Evolutionary conservation across 2,329 filamentous ascomycete species (phyloP), one percentile per base, ranked within the genome.

Genomic region (Ophiocordyceps camponoti-rufipedis): DNA sequence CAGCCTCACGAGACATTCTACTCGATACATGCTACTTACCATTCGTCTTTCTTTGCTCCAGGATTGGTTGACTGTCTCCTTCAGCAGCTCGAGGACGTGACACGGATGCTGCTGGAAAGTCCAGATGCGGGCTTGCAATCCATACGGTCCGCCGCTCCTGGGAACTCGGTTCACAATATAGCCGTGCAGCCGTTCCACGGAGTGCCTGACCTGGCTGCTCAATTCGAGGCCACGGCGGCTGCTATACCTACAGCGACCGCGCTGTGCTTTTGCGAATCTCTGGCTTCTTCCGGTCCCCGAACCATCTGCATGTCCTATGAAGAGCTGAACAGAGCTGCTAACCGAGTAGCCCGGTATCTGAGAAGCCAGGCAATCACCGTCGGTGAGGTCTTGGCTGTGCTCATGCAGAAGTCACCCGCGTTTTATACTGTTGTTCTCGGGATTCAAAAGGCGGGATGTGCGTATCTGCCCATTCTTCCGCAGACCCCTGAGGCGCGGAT

Each of bases 381-480:
- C 1, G 73, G 78, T 8, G 67, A 75, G 14, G 62, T 85, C 10
- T 66, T 93, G n/a, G 79, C 78, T 32, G 73, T 94, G 41, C 68
- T 81, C 42, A 80, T 93, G 73, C 75, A 88, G 19, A 93, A 91
- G 56, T 88, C 80, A 0, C 58, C 77, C 1, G 60, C 77, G 28
- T 63, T 93, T 0, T 94, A 94, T 55, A 68, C 79, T 28, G 71
- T 78, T 0, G 84, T 94, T 28, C 66, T 94, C 29, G 86, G 77
- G 1, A 72, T 80, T 19, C 60, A 85, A 31, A 93, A 93, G 54
- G 66, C 76, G 5, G 85, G 85, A 9, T 80, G 78, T 53, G 85
- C 79, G 8, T 91, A 93, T 55, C 62, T 94, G n/a, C 85, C 86
- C 0, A 67, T 94, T 4, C 69, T 85, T 1, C 82, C 84, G 1